Percentiles rank a stretch among this genome's conserved stretches.
These are phyloP conservation scores for Diaporthe caulivora DNA, from an alignment of 2,329 filamentous ascomycete species.

Conservation along the genomic window DNA sequence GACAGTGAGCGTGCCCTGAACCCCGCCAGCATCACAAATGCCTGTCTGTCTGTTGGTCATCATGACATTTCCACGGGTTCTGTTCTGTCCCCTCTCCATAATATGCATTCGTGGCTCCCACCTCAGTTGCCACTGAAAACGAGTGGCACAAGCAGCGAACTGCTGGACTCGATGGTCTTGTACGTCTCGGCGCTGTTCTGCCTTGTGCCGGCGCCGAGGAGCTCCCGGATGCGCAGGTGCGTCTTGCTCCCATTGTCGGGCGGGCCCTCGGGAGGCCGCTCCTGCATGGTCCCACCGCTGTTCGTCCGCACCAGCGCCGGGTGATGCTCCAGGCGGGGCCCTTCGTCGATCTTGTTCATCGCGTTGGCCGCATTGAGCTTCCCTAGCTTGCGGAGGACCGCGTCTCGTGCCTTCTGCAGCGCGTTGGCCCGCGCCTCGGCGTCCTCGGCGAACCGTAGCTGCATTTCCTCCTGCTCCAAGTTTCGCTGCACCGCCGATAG, in stretches of 20 bases:
- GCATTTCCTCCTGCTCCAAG: constrained; percentile 67
- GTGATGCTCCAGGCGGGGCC: constrained; percentile 45
- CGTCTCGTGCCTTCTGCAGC: constrained; percentile 70
- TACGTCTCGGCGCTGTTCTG: constrained; percentile 47
- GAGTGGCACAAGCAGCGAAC: constrained; percentile 68
- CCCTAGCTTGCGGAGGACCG: constrained; percentile 70
- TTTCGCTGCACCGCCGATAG: constrained; percentile 71
- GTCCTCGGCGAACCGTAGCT: constrained; percentile 69
- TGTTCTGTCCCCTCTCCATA: background rate
- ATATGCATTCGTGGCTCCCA: background rate
- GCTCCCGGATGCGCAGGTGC: constrained; percentile 36
- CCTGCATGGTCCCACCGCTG: background rate
- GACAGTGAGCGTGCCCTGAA: constrained; percentile 1
- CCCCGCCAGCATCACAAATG: background rate
- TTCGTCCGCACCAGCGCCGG: constrained; percentile 36
- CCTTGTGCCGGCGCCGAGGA: constrained; percentile 41
- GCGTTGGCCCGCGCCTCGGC: constrained; percentile 66
- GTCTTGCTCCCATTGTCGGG: constrained; percentile 39
- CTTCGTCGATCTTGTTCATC: constrained; percentile 31
- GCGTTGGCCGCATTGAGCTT: constrained; percentile 48
- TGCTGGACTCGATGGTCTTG: constrained; percentile 61
- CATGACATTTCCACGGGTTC: background rate
- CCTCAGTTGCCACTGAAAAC: constrained; percentile 65
- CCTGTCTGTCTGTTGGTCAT: constrained; percentile 5
- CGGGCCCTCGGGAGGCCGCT: constrained; percentile 3